These are phyloP conservation scores for Hemileccinum impolitum DNA, from an alignment of 768 basidiomycete genomes.

Conservation along the genomic window DNA sequence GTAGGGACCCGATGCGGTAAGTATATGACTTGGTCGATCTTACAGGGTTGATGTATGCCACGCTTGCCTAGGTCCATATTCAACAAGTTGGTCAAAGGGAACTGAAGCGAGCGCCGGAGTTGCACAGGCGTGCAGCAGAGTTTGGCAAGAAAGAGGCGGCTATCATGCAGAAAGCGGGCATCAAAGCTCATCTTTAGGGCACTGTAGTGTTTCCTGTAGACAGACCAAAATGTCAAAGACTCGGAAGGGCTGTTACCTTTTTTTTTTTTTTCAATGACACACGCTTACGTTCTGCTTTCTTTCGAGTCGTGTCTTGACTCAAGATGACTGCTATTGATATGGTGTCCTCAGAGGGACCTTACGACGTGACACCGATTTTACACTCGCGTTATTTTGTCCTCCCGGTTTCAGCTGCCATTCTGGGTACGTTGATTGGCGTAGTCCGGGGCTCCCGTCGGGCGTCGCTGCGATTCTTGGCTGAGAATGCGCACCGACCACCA, in stretches of 20 bases:
- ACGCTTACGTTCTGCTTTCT: too few relatives aligned
- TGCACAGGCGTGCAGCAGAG: constrained; percentile 54
- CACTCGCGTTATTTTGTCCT: constrained; percentile 56
- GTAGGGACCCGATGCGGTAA: constrained; percentile 77
- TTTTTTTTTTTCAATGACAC: too few relatives aligned
- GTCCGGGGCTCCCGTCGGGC: constrained; percentile 68
- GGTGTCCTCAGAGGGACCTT: constrained; percentile 9
- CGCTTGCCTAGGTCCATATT: constrained; percentile 72
- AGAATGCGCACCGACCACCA: constrained; percentile 86
- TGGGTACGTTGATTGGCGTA: constrained; percentile 68
- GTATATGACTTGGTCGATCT: constrained; percentile 18
- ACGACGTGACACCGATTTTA: constrained; percentile 31
- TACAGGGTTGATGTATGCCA: neutral
- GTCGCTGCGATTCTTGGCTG: constrained; percentile 82
- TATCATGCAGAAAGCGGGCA: constrained; percentile 54
- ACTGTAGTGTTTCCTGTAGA: neutral
- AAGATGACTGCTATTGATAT: constrained; percentile 18
- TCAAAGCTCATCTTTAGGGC: constrained; percentile 54
- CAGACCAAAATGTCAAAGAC: neutral
- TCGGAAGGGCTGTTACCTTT: too few relatives aligned
- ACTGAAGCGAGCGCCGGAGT: constrained; percentile 66
- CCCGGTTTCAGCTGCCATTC: constrained; percentile 54
- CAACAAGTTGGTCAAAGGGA: constrained; percentile 93
- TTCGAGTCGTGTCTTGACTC: neutral
- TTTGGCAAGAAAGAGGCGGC: constrained; percentile 58